These are phyloP conservation scores for Chaetomium fimeti DNA, from an alignment of 495 filamentous ascomycete genomes.

Conservation along the genomic window DNA sequence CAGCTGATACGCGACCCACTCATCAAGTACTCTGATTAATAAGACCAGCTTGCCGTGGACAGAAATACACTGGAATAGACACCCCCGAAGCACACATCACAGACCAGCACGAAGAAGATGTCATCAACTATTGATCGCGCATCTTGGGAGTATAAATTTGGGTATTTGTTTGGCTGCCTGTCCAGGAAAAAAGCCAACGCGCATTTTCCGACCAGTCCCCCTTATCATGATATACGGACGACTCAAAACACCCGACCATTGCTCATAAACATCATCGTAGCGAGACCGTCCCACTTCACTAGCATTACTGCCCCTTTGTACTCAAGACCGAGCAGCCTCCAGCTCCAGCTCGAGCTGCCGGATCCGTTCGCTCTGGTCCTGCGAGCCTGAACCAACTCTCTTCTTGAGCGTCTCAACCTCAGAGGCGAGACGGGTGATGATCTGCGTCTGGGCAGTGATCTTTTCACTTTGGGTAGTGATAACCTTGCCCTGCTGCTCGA, in stretches of 20 bases:
- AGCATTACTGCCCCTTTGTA: neutral
- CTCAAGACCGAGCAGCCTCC: slow-evolving; percentile 52
- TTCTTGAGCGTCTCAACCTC: slow-evolving; percentile 73
- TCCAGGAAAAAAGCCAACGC: slow-evolving; percentile 17
- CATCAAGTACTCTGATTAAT: too few relatives aligned
- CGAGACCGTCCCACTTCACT: neutral
- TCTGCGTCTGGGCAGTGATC: slow-evolving; percentile 57
- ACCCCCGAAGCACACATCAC: too few relatives aligned
- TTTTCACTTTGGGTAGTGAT: slow-evolving; percentile 58
- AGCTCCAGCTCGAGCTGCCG: slow-evolving; percentile 67
- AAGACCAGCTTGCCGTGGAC: too few relatives aligned
- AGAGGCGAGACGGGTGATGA: slow-evolving; percentile 60
- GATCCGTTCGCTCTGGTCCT: slow-evolving; percentile 67
- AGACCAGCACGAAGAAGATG: too few relatives aligned
- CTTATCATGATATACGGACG: neutral
- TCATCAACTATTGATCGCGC: too few relatives aligned
- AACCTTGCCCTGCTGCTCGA: slow-evolving; percentile 61
- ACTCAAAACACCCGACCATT: slow-evolving; percentile 7
- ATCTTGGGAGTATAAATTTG: neutral
- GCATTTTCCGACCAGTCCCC: slow-evolving; percentile 8
- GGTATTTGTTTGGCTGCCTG: slow-evolving; percentile 19
- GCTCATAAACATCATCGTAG: slow-evolving; percentile 17
- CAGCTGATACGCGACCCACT: too few relatives aligned
- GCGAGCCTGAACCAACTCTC: slow-evolving; percentile 53
- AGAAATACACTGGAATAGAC: too few relatives aligned